Conservation (phyloP, 768 basidiomycete species). For the Leccinum broughii region DNA sequence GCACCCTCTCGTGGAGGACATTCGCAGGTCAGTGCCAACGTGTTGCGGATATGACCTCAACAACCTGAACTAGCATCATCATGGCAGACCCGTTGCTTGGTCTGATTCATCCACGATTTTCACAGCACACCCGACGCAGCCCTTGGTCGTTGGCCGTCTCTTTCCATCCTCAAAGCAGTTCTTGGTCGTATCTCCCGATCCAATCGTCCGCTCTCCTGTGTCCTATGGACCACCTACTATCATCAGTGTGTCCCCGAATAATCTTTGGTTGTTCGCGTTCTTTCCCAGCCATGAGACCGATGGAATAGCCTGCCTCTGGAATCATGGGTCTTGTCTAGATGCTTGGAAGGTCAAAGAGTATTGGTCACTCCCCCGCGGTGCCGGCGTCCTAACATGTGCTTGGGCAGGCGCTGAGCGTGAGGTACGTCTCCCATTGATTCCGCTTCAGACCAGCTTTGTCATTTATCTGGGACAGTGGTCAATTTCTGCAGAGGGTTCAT, state of each 20-base stretch:
- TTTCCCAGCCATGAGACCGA: slow-evolving; percentile 60
- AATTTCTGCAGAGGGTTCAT: slow-evolving; percentile 42
- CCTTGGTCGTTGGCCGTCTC: slow-evolving; percentile 59
- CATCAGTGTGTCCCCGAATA: slow-evolving; percentile 58
- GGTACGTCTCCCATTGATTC: slow-evolving; percentile 37
- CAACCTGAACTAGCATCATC: slow-evolving; percentile 4
- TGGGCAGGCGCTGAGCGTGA: slow-evolving; percentile 66
- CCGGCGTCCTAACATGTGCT: slow-evolving; percentile 58
- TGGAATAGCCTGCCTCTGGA: slow-evolving; percentile 69
- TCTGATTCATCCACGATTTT: slow-evolving; percentile 68
- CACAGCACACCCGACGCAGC: slow-evolving; percentile 62
- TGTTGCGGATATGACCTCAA: background rate
- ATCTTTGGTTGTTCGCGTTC: slow-evolving; percentile 72
- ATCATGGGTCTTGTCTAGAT: slow-evolving; percentile 57
- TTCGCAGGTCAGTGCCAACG: slow-evolving; percentile 45
- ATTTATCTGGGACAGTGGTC: slow-evolving; percentile 50
- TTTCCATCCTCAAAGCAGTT: slow-evolving; percentile 74
- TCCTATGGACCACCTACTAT: slow-evolving; percentile 63
- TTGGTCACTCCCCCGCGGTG: slow-evolving; percentile 51
- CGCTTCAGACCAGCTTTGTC: background rate
- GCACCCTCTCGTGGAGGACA: slow-evolving; percentile 57
- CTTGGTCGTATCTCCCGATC: slow-evolving; percentile 51
- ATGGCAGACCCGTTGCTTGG: slow-evolving; percentile 67
- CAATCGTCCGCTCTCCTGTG: slow-evolving; percentile 44
- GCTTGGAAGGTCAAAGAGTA: slow-evolving; percentile 59